Evolutionary conservation across 169 alveolate genomes (phyloP).

Genomic region (Eimeria nieschulzi): DNA sequence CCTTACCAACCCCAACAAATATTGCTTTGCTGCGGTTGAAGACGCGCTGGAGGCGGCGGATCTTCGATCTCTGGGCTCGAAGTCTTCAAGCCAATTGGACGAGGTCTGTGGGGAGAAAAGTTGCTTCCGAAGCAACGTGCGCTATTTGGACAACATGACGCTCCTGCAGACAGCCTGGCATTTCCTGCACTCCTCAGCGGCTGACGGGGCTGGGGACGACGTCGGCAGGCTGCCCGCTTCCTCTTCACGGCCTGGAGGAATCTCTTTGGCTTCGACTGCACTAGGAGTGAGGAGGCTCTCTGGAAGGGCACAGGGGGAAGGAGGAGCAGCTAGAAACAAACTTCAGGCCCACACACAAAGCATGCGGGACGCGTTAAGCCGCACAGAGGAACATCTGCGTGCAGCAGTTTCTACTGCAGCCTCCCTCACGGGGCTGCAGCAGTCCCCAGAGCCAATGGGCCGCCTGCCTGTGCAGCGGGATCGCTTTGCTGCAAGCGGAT

Average conservation of each 20-base stretch:
- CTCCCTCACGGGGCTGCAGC: slow-evolving; percentile 30
- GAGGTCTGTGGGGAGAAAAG: slow-evolving; percentile 74
- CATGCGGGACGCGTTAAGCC: slow-evolving; percentile 32
- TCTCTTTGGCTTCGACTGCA: background rate
- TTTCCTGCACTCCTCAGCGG: slow-evolving; percentile 46
- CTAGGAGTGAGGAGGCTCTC: slow-evolving; percentile 19
- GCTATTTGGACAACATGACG: slow-evolving; percentile 79
- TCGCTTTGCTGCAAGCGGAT: background rate
- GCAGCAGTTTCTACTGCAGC: slow-evolving; percentile 47
- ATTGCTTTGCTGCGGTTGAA: slow-evolving; percentile 77
- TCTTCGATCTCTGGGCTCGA: slow-evolving; percentile 48
- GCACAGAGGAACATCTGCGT: slow-evolving; percentile 38
- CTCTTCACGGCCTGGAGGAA: background rate
- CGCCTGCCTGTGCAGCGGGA: background rate
- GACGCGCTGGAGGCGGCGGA: slow-evolving; percentile 65
- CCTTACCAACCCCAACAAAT: slow-evolving; percentile 36
- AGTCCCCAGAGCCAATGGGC: background rate
- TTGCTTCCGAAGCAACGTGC: slow-evolving; percentile 78
- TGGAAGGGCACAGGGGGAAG: background rate
- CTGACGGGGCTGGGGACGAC: background rate
- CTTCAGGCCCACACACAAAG: slow-evolving; percentile 28
- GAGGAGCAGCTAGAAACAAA: background rate
- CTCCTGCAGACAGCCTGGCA: slow-evolving; percentile 81
- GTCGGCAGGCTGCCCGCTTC: slow-evolving; percentile 20
- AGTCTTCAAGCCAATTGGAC: slow-evolving; percentile 56